Evolutionary conservation across 2,329 filamentous ascomycete species (phyloP), one percentile per base, ranked within the genome.

Genomic region (Sporothrix inflata): DNA sequence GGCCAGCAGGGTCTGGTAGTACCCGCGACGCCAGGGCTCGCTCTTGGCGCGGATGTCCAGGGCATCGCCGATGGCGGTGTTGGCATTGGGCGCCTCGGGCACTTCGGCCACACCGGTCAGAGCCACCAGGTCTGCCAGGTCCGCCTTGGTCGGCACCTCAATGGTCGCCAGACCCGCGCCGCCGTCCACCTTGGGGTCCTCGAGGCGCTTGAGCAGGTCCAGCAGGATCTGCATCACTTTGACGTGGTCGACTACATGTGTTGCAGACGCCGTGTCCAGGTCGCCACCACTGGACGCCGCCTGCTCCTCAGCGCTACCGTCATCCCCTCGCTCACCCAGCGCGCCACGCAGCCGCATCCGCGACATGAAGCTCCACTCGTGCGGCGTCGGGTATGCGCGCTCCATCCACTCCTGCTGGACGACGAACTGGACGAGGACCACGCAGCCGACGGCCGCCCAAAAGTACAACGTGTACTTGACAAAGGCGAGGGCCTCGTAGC

Each of bases 21-120:
- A 98, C 0, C 94, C 94, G 71, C 93, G 86, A 77, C 91, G 86
- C 95, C 94, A 98, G 67, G 91, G 85, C 80, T 97, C 93, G 74
- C 90, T 91, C 83, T 94, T 97, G 7, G 82, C 86, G 1, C 88
- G 88, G 71, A 96, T 84, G 79, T 97, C 93, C 75, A 89, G 89
- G 0, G 89, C 66, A 14, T 34, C 65, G 27, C 65, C 30, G 9
- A 67, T 21, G 9, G 12, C 30, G 7, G 24, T 27, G 60, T 45
- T 42, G 14, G 9, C 42, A 40, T 30, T 34, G 12, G 60, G 38
- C 16, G 60, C n/a, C 24, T 11, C 42, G 24, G 63, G 65, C 16
- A 30, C 27, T 6, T 60, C 51, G 67, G 30, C 30, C 19, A 49
- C 42, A 24, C 63, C 27, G 1, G 42, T 40, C 27, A 40, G 27